A percentile compares a stretch with the other conserved stretches of the same genome.
Evolutionary conservation across 768 basidiomycete genomes (phyloP).

Genomic region (Lactifluus pinguis): DNA sequence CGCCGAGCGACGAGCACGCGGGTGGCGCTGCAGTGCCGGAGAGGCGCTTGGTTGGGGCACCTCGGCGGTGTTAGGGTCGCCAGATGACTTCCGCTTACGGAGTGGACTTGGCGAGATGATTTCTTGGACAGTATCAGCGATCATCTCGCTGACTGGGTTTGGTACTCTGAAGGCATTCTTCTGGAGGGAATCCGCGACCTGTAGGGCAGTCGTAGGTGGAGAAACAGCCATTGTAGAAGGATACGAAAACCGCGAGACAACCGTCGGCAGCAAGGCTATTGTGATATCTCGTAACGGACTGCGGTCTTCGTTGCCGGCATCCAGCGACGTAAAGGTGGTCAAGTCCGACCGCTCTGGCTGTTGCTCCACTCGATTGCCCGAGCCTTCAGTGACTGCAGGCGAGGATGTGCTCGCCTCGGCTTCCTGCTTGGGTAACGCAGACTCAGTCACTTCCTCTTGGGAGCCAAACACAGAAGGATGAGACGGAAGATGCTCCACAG

Average conservation of each 20-base stretch:
- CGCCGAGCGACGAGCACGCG: slow-evolving; percentile 4
- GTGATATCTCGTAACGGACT: slow-evolving; percentile 2
- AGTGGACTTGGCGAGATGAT: not conserved
- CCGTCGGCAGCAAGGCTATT: not conserved
- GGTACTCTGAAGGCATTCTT: not conserved
- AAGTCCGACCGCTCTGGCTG: not conserved
- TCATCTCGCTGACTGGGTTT: not conserved
- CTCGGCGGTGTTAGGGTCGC: not conserved
- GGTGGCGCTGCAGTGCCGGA: not conserved
- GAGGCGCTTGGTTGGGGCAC: not conserved
- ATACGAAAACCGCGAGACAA: not conserved
- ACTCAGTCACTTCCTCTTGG: not conserved
- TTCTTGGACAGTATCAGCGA: not conserved
- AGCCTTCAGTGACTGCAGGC: too few relatives aligned
- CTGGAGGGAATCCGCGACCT: not conserved
- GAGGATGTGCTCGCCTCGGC: not conserved
- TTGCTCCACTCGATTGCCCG: not conserved
- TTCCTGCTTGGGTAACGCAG: not conserved
- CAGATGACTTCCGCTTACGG: slow-evolving; percentile 1
- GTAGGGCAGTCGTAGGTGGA: not conserved
- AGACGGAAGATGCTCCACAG: not conserved
- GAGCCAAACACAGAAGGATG: not conserved
- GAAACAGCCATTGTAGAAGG: too few relatives aligned
- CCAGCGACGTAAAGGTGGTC: not conserved
- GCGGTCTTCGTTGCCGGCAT: not conserved